Percentiles rank a stretch among this genome's conserved stretches.
Evolutionary conservation across 179 eudicot species (phyloP).

Genomic region (Silene noctiflora): DNA sequence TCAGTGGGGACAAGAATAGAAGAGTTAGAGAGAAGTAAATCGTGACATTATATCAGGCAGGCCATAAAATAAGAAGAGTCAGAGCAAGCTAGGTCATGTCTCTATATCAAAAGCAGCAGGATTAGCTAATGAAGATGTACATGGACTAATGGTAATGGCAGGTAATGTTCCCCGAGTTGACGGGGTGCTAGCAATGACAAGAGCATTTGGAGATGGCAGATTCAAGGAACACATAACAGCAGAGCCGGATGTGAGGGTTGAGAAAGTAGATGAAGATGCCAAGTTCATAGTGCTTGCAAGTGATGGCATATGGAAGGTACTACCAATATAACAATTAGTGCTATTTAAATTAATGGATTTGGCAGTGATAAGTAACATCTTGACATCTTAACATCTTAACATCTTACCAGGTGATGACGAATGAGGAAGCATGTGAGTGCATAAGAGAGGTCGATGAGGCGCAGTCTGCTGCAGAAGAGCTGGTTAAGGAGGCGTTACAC

Average conservation of each 20-base stretch:
- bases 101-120: background rate
- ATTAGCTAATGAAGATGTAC: background rate
- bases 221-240: conserved; percentile 52
- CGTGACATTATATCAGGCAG: no score
- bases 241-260: conserved; percentile 44
- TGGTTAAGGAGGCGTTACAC: conserved; percentile 45
- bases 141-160: conserved; percentile 12
- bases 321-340: background rate
- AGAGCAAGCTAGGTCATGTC: no score
- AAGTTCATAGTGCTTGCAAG: conserved; percentile 55
- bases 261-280: conserved; percentile 38
- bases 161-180: conserved; percentile 52
- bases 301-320: conserved; percentile 68
- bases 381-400: no score
- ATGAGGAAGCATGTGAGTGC: conserved; percentile 48
- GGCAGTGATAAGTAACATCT: background rate
- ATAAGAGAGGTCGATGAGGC: conserved; percentile 34
- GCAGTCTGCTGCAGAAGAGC: conserved; percentile 47
- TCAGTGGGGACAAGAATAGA: no score
- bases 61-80: no score
- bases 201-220: conserved; percentile 61
- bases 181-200: conserved; percentile 56
- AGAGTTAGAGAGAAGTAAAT: no score
- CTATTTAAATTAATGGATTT: no score
- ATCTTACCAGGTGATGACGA: conserved; percentile 47